These are phyloP conservation scores for Lanzia echinophila DNA, from an alignment of 2,329 filamentous ascomycete species.

Conservation along the genomic window DNA sequence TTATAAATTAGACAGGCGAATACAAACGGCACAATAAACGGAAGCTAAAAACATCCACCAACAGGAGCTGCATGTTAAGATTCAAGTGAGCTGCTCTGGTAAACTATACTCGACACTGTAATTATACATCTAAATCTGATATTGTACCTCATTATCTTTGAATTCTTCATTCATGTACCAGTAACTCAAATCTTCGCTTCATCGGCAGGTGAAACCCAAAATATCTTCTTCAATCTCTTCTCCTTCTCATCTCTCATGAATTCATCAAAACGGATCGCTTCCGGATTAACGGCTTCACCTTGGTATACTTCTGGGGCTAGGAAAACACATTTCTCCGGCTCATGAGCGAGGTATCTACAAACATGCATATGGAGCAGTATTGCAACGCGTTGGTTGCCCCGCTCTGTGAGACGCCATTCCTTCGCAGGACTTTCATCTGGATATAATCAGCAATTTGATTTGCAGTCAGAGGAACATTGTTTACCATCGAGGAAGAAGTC, in stretches of 20 bases:
- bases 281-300: conserved; percentile 14
- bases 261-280: conserved; percentile 18
- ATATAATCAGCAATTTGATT: background rate
- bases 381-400: conserved; percentile 32
- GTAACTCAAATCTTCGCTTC: background rate
- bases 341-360: conserved; percentile 31
- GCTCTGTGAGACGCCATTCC: conserved; percentile 29
- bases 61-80: too few species aligned
- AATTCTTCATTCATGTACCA: background rate
- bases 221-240: conserved; percentile 19
- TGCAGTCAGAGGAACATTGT: background rate
- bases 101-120: too few species aligned
- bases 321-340: conserved; percentile 30
- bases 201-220: conserved; percentile 12
- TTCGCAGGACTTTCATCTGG: conserved; percentile 20
- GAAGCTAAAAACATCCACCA: too few species aligned
- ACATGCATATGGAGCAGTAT: conserved; percentile 33
- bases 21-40: too few species aligned
- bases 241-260: conserved; percentile 19
- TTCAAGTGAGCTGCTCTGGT: too few species aligned
- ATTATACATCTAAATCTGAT: too few species aligned
- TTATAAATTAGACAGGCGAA: too few species aligned
- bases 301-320: conserved; percentile 28
- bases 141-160: too few species aligned
- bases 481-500: conserved; percentile 30